Percentiles rank a stretch among this genome's conserved stretches.
Evolutionary conservation across 1,284 basidiomycete genomes (phyloP).

Genomic region (Nidula niveotomentosa): DNA sequence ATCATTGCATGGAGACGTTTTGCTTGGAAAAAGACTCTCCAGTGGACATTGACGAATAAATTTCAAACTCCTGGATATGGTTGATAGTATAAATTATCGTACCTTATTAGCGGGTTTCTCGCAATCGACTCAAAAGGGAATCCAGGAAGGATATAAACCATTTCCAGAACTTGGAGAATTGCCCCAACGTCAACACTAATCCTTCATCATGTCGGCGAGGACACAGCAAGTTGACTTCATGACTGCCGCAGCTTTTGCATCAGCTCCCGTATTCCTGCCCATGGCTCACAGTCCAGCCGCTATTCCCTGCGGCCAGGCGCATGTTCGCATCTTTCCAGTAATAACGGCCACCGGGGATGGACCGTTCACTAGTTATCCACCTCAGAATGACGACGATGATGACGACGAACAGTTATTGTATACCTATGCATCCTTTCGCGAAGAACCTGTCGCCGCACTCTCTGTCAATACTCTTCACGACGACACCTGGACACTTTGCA

Average conservation of each 20-base stretch:
- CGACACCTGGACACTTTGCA: conserved; percentile 1
- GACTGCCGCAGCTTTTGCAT: not conserved
- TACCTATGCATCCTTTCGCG: conserved; percentile 11
- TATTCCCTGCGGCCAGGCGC: not conserved
- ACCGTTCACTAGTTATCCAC: conserved; percentile 1
- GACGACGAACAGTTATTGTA: conserved; percentile 6
- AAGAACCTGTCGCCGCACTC: conserved; percentile 10
- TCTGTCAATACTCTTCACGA: conserved; percentile 3
- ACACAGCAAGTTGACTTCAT: not conserved
- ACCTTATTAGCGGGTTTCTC: too few relatives aligned
- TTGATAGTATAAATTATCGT: too few relatives aligned
- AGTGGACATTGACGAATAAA: too few relatives aligned
- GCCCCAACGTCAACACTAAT: not conserved
- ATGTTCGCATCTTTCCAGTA: not conserved
- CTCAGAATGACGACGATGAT: conserved; percentile 1
- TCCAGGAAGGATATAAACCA: not conserved
- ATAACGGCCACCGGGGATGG: conserved; percentile 1
- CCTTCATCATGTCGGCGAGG: not conserved
- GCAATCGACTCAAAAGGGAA: too few relatives aligned
- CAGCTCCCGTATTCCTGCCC: not conserved
- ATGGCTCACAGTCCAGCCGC: not conserved
- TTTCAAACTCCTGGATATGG: too few relatives aligned
- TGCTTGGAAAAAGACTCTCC: not conserved
- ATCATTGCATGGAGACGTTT: not conserved
- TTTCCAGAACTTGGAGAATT: not conserved